Evolutionary conservation across 148 eudicot species (phyloP), one percentile per base, ranked within the genome.

Genomic region (Rhododendron vialii): DNA sequence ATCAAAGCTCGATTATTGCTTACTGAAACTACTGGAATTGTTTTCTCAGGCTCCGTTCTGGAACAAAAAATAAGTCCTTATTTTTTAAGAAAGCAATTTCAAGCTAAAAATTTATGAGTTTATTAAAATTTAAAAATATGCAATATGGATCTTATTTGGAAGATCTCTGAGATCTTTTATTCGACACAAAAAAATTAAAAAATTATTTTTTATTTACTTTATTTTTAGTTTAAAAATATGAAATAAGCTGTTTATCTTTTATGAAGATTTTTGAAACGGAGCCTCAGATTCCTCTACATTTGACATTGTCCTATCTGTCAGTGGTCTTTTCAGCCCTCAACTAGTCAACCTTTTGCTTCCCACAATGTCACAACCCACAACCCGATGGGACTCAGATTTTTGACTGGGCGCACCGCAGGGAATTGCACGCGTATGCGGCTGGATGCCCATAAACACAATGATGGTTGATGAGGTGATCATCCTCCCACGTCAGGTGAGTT

Each of bases 401-500:
- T 81, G 83, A 17, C 67, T 33, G 67, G 30, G 65, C 38, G 71
- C 69, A 81, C 71, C 47, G 47, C 47, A 35, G 47, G 83, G 18
- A 30, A 82, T 59, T 43, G 84, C 30, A 53, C 45, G 50, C 61
- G 82, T 88, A 75, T 74, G 84, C 80, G 82, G 45, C 77, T 57
- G 41, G 43, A 79, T 50, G 41, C 11, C 84, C 88, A 83, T 36
- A 38, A 38, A 67, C 24, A 3, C 55, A 17, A 33, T 55, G 45
- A 77, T 48, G 36, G 69, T 59, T 53, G 76, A 18, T 63, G 81
- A 76, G 93, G 90, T 45, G 7, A 53, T 55, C 71, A 55, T 83
- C 12, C 47, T 41, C 47, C 90, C 93, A 91, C 88, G 93, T 88
- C 82, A 47, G 63, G 71, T 67, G 33, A 78, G 36, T 63, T 35